phyloP scores from a whole-genome alignment of 2,329 filamentous ascomycete species.

The Beauveria australis region DNA sequence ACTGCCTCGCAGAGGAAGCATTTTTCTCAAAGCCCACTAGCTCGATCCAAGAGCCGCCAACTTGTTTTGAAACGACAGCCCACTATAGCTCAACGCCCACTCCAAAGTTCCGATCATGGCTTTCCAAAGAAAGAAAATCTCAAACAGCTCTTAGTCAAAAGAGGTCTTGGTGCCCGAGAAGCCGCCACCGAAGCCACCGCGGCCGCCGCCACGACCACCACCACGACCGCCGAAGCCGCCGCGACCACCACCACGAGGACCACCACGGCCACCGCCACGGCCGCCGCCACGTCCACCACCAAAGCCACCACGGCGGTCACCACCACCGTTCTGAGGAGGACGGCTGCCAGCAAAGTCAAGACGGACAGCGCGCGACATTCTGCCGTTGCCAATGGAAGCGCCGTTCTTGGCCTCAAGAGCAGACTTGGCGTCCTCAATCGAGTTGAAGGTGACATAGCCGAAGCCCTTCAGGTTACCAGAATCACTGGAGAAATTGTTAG shows the following conservation, averaged over 20 bases:
- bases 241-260: conserved; percentile 42
- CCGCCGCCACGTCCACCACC: conserved; percentile 45
- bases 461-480: conserved; percentile 83
- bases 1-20: conserved; percentile 30
- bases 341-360: conserved; percentile 74
- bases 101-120: conserved; percentile 33
- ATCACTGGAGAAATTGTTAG: conserved; percentile 42
- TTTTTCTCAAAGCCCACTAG: conserved; percentile 46
- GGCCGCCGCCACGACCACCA: conserved; percentile 39
- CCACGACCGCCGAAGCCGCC: conserved; percentile 45
- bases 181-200: conserved; percentile 40
- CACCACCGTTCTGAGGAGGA: conserved; percentile 47
- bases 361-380: conserved; percentile 66
- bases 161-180: conserved; percentile 69
- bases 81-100: conserved; percentile 41
- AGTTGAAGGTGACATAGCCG: conserved; percentile 79
- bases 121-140: conserved; percentile 27
- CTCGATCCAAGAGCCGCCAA: conserved; percentile 25
- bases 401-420: conserved; percentile 66
- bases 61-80: conserved; percentile 47
- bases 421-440: conserved; percentile 72
- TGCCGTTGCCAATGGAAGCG: conserved; percentile 50
- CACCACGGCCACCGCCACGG: conserved; percentile 39
- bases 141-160: conserved; percentile 42
- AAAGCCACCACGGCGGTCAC: conserved; percentile 41